Evolutionary conservation across 805 yeast species (phyloP), one percentile per base, ranked within the genome.

Genomic region (Groenewaldozyma tartarivorans): DNA sequence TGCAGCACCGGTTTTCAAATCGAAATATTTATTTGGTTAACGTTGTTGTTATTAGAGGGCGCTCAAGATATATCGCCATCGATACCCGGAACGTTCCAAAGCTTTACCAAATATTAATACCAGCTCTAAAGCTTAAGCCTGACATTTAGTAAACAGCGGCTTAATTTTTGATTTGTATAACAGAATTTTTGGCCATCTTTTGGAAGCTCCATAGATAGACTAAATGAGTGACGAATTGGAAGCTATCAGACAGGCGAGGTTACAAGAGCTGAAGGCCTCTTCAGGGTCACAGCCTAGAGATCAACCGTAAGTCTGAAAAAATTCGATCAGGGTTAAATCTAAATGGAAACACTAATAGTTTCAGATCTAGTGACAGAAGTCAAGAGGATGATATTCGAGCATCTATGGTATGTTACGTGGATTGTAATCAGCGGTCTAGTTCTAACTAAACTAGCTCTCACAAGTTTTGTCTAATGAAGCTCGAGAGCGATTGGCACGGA

Each of bases 211-310:
- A n/a, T n/a, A n/a, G n/a, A n/a, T 31, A 33, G 9, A 19, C 22
- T 33, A 2, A n/a, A 86, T 87, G 95, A 95, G 85, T 53, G 62
- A 77, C 18, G 98, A 90, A 61, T 67, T 90, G 44, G 77, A 80
- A 51, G 96, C 96, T 24, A 83, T 90, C 48, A 75, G 97, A 52
- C 86, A 85, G 35, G 96, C 96, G n/a, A 74, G 97, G 50, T 62
- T 90, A 51, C 79, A 81, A 19, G 95, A 90, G 61, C 66, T 90
- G 47, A 94, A 83, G 58, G 29, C 11, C 11, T 24, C 29, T 24
- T 24, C 29, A 24, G 29, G 29, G 13, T 24, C 29, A 24, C n/a
- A n/a, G n/a, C n/a, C n/a, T n/a, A n/a, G n/a, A n/a, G n/a, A n/a
- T n/a, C n/a, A n/a, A n/a, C n/a, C n/a, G n/a, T 26, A 26, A 26